Conservation (phyloP, 768 basidiomycete genomes). For the Lactarius vividus region DNA sequence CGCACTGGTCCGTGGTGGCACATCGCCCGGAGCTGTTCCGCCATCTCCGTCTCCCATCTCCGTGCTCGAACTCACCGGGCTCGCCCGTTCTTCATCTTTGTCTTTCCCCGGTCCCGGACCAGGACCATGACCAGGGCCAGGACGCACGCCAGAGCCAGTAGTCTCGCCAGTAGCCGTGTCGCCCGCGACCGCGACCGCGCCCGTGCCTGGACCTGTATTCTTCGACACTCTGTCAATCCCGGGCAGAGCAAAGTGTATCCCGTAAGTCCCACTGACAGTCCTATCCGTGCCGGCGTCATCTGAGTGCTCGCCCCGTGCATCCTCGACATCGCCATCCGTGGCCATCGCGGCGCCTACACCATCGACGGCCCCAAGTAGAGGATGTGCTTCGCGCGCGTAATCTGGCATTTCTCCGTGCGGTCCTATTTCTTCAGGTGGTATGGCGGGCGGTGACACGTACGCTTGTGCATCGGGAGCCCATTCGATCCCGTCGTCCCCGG, state of each 20-base stretch:
- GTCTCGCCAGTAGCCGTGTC: not conserved
- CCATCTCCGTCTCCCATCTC: constrained; percentile 8
- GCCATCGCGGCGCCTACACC: constrained; percentile 17
- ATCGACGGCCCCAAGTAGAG: constrained; percentile 8
- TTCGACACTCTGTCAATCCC: constrained; percentile 5
- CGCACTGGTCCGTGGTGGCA: constrained; percentile 6
- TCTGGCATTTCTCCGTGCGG: constrained; percentile 44
- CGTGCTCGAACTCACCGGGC: constrained; percentile 5
- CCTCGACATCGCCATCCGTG: constrained; percentile 24
- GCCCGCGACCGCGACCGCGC: not conserved
- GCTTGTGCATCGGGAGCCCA: constrained; percentile 52
- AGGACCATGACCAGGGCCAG: not conserved
- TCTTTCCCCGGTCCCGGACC: not conserved
- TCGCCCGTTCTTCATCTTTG: constrained; percentile 1
- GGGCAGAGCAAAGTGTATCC: constrained; percentile 8
- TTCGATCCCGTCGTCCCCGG: constrained; percentile 43
- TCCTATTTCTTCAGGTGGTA: constrained; percentile 39
- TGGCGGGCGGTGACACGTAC: constrained; percentile 17
- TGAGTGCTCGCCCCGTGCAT: constrained; percentile 8
- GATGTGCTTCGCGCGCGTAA: constrained; percentile 31
- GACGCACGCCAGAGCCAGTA: not conserved
- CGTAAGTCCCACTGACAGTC: constrained; percentile 8
- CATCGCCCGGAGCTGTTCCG: constrained; percentile 3
- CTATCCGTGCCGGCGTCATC: not conserved
- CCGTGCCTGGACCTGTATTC: not conserved